Conservation (phyloP, 192 early-diverging fungal genomes). For the Irineochytrium annulatum region DNA sequence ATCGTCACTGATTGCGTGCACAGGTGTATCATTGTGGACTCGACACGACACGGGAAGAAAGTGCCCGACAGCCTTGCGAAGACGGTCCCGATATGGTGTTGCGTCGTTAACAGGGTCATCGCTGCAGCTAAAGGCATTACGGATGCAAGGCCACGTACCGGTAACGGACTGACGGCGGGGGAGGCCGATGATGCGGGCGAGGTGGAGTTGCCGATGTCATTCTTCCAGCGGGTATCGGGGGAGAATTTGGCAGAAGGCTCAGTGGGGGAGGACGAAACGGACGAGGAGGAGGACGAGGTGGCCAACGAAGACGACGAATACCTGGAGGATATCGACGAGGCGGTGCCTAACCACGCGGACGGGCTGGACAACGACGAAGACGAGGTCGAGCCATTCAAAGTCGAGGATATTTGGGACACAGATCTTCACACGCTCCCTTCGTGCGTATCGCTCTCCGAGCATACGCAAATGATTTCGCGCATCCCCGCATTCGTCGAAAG, state of each 20-base stretch:
- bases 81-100: slow-evolving; percentile 89
- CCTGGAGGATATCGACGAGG: too few relatives aligned
- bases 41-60: slow-evolving; percentile 77
- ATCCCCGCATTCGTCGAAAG: slow-evolving; percentile 55
- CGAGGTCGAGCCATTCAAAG: too few relatives aligned
- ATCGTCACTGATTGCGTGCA: background rate
- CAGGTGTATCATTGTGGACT: slow-evolving; percentile 83
- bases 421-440: slow-evolving; percentile 61
- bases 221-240: background rate
- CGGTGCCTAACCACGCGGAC: too few relatives aligned
- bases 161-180: too few relatives aligned
- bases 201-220: too few relatives aligned
- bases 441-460: slow-evolving; percentile 66
- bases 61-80: slow-evolving; percentile 81
- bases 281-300: background rate
- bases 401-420: slow-evolving; percentile 44
- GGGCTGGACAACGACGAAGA: too few relatives aligned
- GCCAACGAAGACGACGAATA: too few relatives aligned
- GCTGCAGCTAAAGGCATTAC: too few relatives aligned
- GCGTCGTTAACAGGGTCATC: slow-evolving; percentile 60
- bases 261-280: background rate
- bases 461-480: slow-evolving; percentile 56
- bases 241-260: too few relatives aligned
- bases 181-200: background rate
- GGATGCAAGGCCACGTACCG: slow-evolving; percentile 10